Conservation (phyloP, 2,329 filamentous ascomycete genomes). For the Diplocarpon rosae region DNA sequence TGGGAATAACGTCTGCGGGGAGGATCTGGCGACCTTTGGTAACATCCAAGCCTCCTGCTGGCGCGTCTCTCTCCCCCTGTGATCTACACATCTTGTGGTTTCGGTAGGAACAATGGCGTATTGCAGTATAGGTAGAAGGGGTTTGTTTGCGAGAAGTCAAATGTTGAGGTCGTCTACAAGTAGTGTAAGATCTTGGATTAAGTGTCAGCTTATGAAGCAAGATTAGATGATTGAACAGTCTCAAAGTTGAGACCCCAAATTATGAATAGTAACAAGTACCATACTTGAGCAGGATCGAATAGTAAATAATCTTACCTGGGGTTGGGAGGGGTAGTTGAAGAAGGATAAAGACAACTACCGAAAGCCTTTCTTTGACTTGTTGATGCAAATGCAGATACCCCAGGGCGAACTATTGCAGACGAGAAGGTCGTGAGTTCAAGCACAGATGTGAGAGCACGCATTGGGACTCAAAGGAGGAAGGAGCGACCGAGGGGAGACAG, state of each 20-base stretch:
- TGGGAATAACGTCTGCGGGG: conserved; percentile 83
- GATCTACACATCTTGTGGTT: conserved; percentile 61
- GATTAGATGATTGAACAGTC: not conserved
- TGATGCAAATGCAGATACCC: conserved; percentile 14
- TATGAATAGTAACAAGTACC: not conserved
- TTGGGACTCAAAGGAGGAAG: conserved; percentile 17
- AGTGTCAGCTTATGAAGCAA: conserved; percentile 1
- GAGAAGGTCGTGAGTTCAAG: conserved; percentile 19
- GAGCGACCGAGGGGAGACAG: conserved; percentile 1
- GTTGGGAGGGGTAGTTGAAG: conserved; percentile 5
- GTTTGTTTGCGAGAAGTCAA: conserved; percentile 12
- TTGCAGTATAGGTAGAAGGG: conserved; percentile 17
- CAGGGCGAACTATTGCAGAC: conserved; percentile 18
- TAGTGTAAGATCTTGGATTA: conserved; percentile 14
- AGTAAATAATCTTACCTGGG: conserved; percentile 11
- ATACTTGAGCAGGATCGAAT: not conserved
- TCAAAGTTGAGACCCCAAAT: not conserved
- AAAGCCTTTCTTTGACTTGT: conserved; percentile 20
- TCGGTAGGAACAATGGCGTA: conserved; percentile 63
- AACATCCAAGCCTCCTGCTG: conserved; percentile 41
- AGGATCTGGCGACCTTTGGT: conserved; percentile 68
- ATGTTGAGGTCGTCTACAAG: conserved; percentile 17
- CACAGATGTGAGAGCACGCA: conserved; percentile 23
- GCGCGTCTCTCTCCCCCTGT: conserved; percentile 41
- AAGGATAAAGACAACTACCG: conserved; percentile 10